Conservation (phyloP, 1,139 yeast species). For the Scheffersomyces stambukii region DNA sequence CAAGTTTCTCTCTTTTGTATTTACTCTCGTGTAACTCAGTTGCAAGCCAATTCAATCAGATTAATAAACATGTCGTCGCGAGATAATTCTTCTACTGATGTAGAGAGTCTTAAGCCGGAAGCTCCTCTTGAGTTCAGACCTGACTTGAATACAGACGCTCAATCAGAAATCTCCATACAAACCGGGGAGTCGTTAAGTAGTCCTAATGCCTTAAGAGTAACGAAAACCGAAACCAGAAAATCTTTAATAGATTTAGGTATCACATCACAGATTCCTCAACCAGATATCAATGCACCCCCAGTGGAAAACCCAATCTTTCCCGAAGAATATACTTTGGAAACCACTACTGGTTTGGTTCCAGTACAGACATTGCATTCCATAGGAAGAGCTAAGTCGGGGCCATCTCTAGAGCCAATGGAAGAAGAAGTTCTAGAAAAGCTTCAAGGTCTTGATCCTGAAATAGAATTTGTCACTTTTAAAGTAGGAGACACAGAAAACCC, state of each 20-base stretch:
- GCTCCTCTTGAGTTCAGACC: not conserved
- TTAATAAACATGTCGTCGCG: too few relatives aligned
- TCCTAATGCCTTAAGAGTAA: constrained; percentile 9
- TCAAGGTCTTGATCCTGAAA: constrained; percentile 51
- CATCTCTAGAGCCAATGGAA: constrained; percentile 12
- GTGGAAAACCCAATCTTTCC: constrained; percentile 73
- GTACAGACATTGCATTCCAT: constrained; percentile 63
- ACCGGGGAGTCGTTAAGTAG: not conserved
- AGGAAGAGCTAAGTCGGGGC: constrained; percentile 49
- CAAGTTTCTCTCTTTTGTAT: too few relatives aligned
- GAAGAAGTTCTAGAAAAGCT: constrained; percentile 5
- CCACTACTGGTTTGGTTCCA: constrained; percentile 82
- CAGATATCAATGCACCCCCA: constrained; percentile 61
- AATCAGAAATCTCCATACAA: not conserved
- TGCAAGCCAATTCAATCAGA: too few relatives aligned
- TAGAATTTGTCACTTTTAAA: constrained; percentile 77
- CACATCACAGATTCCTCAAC: constrained; percentile 44
- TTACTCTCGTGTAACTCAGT: too few relatives aligned
- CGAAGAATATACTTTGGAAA: constrained; percentile 85
- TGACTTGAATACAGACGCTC: not conserved
- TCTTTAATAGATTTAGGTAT: constrained; percentile 64
- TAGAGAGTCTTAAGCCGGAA: too few relatives aligned
- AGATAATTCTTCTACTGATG: too few relatives aligned
- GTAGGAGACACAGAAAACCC: constrained; percentile 84
- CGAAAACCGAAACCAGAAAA: constrained; percentile 63